Percentiles rank a stretch among this genome's conserved stretches.
phyloP scores from a whole-genome alignment of 164 flowering plant genomes.

The Nymphaea thermarum region DNA sequence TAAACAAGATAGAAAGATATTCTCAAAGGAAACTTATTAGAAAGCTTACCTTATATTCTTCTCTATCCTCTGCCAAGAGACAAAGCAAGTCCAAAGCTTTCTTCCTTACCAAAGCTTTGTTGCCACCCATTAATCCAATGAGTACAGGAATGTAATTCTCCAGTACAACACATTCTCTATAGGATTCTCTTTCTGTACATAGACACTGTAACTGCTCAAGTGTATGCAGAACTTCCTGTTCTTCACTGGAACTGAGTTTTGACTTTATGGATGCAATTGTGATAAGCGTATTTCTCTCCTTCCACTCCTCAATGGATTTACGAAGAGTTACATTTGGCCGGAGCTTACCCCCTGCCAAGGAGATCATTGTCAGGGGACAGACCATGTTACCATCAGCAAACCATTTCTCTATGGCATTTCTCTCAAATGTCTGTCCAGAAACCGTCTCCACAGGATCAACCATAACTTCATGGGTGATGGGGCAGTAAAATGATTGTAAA shows the following conservation, averaged over 20 bases:
- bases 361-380: constrained; percentile 50
- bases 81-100: constrained; percentile 35
- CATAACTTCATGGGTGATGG: constrained; percentile 63
- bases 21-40: too few relatives aligned
- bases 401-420: constrained; percentile 63
- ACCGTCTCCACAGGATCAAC: constrained; percentile 67
- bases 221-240: constrained; percentile 33
- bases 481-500: constrained; percentile 56
- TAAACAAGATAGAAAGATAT: too few relatives aligned
- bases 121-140: constrained; percentile 29
- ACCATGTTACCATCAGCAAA: constrained; percentile 32
- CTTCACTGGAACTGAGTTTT: constrained; percentile 30
- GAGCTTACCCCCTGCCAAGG: constrained; percentile 28
- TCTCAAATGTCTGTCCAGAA: constrained; percentile 70
- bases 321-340: constrained; percentile 59
- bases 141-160: constrained; percentile 52
- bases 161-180: constrained; percentile 55
- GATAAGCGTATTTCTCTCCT: constrained; percentile 62
- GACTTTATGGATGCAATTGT: constrained; percentile 37
- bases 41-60: constrained; percentile 46
- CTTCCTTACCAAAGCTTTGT: constrained; percentile 19
- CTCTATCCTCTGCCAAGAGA: constrained; percentile 39
- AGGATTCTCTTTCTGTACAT: constrained; percentile 43
- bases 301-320: constrained; percentile 81
- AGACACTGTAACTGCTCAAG: constrained; percentile 38